Evolutionary conservation across 1,284 basidiomycete species (phyloP).

Genomic region (Heliocybe sulcata): DNA sequence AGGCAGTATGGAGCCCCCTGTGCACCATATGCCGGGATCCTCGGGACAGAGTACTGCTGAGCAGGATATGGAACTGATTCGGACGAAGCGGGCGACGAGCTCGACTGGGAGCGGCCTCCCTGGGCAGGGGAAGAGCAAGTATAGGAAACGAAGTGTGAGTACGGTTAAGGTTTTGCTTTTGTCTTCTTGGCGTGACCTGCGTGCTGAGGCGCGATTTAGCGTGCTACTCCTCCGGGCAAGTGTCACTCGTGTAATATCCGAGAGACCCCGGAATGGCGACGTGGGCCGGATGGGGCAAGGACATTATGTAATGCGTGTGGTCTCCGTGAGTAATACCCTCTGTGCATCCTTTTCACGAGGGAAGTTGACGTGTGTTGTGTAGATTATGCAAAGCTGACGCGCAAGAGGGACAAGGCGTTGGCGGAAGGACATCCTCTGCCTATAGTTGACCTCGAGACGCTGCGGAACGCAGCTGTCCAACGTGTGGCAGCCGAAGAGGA

Average conservation of each 20-base stretch:
- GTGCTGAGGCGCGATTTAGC: conserved; percentile 31
- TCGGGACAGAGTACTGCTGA: conserved; percentile 46
- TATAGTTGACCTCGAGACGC: conserved; percentile 63
- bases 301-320: conserved; percentile 81
- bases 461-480: conserved; percentile 60
- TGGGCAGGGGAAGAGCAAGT: conserved; percentile 62
- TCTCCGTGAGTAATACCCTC: conserved; percentile 50
- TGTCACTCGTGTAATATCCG: conserved; percentile 80
- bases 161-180: conserved; percentile 11
- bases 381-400: conserved; percentile 77
- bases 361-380: conserved; percentile 6
- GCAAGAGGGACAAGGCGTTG: conserved; percentile 58
- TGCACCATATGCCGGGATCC: background rate
- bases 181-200: background rate
- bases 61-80: conserved; percentile 75
- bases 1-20: background rate
- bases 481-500: conserved; percentile 28
- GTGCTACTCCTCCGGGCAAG: conserved; percentile 74
- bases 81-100: conserved; percentile 66
- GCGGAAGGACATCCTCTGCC: conserved; percentile 43
- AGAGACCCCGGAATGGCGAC: conserved; percentile 79
- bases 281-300: conserved; percentile 72
- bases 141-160: conserved; percentile 75
- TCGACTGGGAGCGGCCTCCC: conserved; percentile 21
- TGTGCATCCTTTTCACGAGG: conserved; percentile 9